Percentiles rank a stretch among this genome's conserved stretches.
phyloP scores from a whole-genome alignment of 441 rosid species.

The Populus trichocarpa region DNA sequence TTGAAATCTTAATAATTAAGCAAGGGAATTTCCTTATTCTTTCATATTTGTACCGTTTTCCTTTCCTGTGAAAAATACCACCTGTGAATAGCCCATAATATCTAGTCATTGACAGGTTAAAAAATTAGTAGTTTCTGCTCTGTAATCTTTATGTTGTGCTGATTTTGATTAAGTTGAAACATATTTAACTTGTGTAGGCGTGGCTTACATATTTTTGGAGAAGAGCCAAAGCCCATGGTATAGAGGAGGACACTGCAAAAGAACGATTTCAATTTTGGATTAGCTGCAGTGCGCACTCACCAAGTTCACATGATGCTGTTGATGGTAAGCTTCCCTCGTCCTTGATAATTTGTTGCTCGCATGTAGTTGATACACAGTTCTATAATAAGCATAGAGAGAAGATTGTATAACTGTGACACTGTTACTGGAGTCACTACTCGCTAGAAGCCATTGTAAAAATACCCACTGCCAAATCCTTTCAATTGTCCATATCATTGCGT shows the following conservation, averaged over 20 bases:
- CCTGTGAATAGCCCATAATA: background rate
- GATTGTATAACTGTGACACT: background rate
- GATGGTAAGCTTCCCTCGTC: constrained; percentile 49
- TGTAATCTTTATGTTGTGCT: background rate
- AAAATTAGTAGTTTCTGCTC: background rate
- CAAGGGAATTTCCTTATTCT: background rate
- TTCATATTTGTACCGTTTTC: background rate
- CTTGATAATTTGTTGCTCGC: background rate
- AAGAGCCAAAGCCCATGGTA: constrained; percentile 73
- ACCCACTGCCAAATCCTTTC: no score
- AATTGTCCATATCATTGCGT: no score
- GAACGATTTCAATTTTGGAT: constrained; percentile 84
- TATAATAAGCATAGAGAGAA: background rate
- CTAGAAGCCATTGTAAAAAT: background rate
- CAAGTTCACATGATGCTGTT: constrained; percentile 75
- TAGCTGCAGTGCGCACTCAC: constrained; percentile 55
- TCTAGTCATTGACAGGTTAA: background rate
- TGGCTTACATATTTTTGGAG: constrained; percentile 95
- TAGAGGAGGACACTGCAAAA: constrained; percentile 83
- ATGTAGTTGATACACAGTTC: background rate
- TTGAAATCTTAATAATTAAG: background rate
- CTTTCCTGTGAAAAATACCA: background rate
- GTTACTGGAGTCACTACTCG: background rate
- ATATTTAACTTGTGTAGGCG: constrained; percentile 42
- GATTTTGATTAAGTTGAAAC: constrained; percentile 2